Conservation (phyloP, 2,329 filamentous ascomycete genomes). For the Annulohypoxylon truncatum region DNA sequence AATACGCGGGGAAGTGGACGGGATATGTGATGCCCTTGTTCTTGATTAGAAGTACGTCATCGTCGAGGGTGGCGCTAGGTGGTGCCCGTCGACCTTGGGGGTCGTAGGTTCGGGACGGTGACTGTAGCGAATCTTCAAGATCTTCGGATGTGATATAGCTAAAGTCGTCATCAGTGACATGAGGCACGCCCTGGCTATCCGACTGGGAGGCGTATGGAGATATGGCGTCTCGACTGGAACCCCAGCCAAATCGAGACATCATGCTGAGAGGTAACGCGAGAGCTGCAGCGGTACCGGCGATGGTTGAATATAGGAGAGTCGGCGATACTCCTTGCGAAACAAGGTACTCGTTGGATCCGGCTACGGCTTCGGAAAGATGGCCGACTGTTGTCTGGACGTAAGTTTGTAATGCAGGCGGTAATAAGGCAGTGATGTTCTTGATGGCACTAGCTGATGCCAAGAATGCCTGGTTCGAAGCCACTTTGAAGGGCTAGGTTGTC, state of each 20-base stretch:
- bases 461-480: constrained; percentile 69
- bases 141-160: constrained; percentile 87
- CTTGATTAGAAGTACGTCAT: constrained; percentile 78
- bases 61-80: constrained; percentile 60
- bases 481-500: constrained; percentile 61
- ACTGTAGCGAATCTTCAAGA: constrained; percentile 60
- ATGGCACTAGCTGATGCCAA: constrained; percentile 73
- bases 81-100: constrained; percentile 51
- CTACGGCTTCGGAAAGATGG: constrained; percentile 61
- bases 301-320: constrained; percentile 62
- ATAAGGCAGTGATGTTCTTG: constrained; percentile 66
- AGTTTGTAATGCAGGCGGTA: constrained; percentile 59
- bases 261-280: constrained; percentile 64
- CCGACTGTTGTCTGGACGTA: constrained; percentile 66
- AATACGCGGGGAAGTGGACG: constrained; percentile 78
- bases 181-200: constrained; percentile 61
- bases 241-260: constrained; percentile 69
- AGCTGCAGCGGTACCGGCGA: constrained; percentile 60
- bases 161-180: constrained; percentile 81
- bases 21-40: constrained; percentile 74
- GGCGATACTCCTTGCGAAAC: constrained; percentile 63
- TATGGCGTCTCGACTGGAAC: constrained; percentile 56
- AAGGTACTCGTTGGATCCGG: constrained; percentile 64
- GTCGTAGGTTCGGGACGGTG: constrained; percentile 56
- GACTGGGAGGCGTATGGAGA: constrained; percentile 64